Conservation (phyloP, 2,329 filamentous ascomycete genomes). For the Colletotrichum gloeosporioides region DNA sequence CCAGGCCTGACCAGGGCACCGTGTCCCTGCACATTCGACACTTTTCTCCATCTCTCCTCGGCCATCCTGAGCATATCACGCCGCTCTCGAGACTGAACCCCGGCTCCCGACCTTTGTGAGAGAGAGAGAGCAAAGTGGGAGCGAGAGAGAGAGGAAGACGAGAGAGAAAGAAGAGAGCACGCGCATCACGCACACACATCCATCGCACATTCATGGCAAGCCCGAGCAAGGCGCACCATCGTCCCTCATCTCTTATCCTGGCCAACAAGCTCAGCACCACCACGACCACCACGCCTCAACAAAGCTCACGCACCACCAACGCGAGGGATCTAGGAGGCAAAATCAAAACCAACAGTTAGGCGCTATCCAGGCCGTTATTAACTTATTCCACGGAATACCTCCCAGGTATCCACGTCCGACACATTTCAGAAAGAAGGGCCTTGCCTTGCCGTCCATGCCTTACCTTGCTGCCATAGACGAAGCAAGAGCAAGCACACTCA, state of each 20-base stretch:
- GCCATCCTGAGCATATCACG: conserved; percentile 9
- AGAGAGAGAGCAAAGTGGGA: background rate
- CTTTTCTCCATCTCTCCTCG: background rate
- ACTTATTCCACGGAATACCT: background rate
- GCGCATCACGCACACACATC: background rate
- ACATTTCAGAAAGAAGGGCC: background rate
- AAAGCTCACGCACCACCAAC: background rate
- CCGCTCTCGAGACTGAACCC: background rate
- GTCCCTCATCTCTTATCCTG: background rate
- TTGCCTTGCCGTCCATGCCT: background rate
- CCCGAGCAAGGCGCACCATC: background rate
- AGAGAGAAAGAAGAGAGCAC: background rate
- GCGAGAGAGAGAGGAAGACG: background rate
- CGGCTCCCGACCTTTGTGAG: background rate
- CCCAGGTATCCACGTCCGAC: background rate
- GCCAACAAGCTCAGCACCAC: background rate
- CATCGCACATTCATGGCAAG: background rate
- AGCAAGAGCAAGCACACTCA: background rate
- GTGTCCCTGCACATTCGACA: conserved; percentile 12
- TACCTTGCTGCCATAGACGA: background rate
- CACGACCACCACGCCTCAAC: background rate
- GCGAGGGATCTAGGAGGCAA: background rate
- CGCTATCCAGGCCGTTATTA: background rate
- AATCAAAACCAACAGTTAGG: background rate
- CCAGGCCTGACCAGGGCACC: conserved; percentile 14